These are phyloP conservation scores for Conringia planisiliqua DNA, from an alignment of 345 rosid species.

Conservation along the genomic window DNA sequence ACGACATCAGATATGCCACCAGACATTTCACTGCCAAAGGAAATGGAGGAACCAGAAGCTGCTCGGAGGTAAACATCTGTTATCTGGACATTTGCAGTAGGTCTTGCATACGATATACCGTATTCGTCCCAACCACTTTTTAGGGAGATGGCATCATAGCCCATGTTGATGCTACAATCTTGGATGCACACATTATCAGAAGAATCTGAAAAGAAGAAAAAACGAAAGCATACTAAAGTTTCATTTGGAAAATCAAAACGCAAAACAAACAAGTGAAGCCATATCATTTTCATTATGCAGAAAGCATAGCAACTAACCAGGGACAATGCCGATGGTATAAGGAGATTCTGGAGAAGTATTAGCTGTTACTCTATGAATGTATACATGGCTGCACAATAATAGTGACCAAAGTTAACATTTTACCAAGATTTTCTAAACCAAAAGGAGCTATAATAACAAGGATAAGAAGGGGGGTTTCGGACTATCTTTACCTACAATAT, in stretches of 20 bases:
- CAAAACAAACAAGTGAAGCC: not conserved
- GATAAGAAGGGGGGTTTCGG: not conserved
- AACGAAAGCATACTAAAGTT: not conserved
- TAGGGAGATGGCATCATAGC: constrained; percentile 50
- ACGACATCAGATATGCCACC: constrained; percentile 48
- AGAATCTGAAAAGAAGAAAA: constrained; percentile 40
- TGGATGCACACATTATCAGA: constrained; percentile 49
- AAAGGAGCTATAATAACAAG: not conserved
- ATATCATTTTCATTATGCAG: not conserved
- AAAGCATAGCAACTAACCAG: constrained; percentile 35
- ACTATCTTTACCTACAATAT: constrained; percentile 47
- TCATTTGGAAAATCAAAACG: not conserved
- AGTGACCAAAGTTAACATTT: not conserved
- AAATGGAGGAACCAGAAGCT: constrained; percentile 43
- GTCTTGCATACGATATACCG: constrained; percentile 43
- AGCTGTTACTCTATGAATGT: constrained; percentile 39
- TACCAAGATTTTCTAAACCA: not conserved
- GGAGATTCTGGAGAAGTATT: constrained; percentile 46
- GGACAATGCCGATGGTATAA: constrained; percentile 47
- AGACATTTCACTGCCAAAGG: constrained; percentile 60
- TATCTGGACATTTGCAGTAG: constrained; percentile 44
- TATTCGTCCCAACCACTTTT: constrained; percentile 71
- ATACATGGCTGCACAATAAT: constrained; percentile 36
- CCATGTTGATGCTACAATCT: constrained; percentile 45
- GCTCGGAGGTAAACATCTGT: constrained; percentile 34